These are phyloP conservation scores for Xerophyta viscosa DNA, from an alignment of 106 monocot genomes.

Conservation along the genomic window DNA sequence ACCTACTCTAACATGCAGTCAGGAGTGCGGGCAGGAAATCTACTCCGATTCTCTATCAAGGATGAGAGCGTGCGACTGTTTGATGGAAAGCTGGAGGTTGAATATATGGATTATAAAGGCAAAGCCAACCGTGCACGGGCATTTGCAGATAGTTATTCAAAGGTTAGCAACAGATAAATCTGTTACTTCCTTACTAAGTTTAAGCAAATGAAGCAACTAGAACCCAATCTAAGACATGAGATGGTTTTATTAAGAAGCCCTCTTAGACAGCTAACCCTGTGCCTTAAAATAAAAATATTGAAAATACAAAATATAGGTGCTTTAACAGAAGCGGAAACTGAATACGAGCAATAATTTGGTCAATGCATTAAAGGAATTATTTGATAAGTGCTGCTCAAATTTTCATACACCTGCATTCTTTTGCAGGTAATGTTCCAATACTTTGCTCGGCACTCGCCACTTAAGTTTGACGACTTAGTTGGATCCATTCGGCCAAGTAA, in stretches of 20 bases:
- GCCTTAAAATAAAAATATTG: no score
- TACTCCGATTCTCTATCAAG: slow-evolving; percentile 64
- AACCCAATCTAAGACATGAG: neutral
- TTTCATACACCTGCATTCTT: no score
- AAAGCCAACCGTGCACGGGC: slow-evolving; percentile 64
- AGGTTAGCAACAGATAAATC: slow-evolving; percentile 39
- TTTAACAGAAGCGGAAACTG: no score
- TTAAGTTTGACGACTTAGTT: slow-evolving; percentile 55
- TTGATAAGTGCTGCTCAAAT: neutral
- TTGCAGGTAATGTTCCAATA: slow-evolving; percentile 88
- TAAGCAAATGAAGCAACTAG: neutral
- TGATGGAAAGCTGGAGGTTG: slow-evolving; percentile 68
- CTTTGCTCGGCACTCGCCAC: slow-evolving; percentile 66
- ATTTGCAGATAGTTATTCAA: slow-evolving; percentile 92
- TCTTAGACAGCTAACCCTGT: no score
- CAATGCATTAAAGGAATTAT: neutral
- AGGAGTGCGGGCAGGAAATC: slow-evolving; percentile 40
- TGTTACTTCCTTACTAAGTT: neutral
- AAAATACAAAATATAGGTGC: no score
- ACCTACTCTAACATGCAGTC: slow-evolving; percentile 42
- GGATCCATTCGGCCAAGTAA: slow-evolving; percentile 31
- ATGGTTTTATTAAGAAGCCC: no score
- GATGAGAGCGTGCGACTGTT: slow-evolving; percentile 57
- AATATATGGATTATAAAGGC: slow-evolving; percentile 50
- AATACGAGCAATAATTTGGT: no score